Base-by-base conservation (phyloP, 352 stramenopile genomes). In the Phytopythium cucurbitacearum region DNA sequence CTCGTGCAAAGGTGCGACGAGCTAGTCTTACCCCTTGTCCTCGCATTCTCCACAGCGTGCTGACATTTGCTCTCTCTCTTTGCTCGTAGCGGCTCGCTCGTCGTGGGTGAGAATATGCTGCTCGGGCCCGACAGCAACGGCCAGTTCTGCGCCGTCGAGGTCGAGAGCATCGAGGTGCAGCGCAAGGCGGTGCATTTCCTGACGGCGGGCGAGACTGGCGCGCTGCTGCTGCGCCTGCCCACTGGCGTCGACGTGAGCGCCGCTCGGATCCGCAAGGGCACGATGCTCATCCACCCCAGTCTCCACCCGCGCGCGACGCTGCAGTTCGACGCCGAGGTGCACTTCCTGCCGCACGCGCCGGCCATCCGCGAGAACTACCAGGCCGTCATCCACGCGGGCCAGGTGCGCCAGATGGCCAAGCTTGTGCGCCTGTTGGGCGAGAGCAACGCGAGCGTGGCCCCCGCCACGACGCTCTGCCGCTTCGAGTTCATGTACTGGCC, bases 401-500 rank as follows among this genome's bases (percentile, higher is more conserved):
- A 83, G 51, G 80, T 94, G 6, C 74, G 80, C 7, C 83, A 94
- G 63, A 89, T 90, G 78, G 83, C 75, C 33, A 89, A 87, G 59
- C 67, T 94, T 13, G 73, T 91, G 38, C 66, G 64, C n/a, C 56
- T 91, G 39, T 51, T 57, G 52, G 48, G 48, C 44, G 56, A 45
- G 51, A 48, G 37, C 15, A 57, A 36, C 32, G 33, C 46, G 33
- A 15, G 0, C 32, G 33, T 59, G 4, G 36, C 56, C 39, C 48
- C 75, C 55, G 36, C 66, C 47, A 65, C 63, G 16, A 81, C 67
- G 43, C 73, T 88, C 40, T 90, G 82, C 42, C 80, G 83, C 32
- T 91, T 94, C 36, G 77, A 91, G 53, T 94, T 94, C 62, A 87
- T 94, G 71, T 89, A 94, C 70, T 90, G 79, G 71, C 78, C 83